A percentile compares a stretch with the other conserved stretches of the same genome.
Evolutionary conservation across 2,329 filamentous ascomycete genomes (phyloP).

Genomic region (Fusarium scirpi): DNA sequence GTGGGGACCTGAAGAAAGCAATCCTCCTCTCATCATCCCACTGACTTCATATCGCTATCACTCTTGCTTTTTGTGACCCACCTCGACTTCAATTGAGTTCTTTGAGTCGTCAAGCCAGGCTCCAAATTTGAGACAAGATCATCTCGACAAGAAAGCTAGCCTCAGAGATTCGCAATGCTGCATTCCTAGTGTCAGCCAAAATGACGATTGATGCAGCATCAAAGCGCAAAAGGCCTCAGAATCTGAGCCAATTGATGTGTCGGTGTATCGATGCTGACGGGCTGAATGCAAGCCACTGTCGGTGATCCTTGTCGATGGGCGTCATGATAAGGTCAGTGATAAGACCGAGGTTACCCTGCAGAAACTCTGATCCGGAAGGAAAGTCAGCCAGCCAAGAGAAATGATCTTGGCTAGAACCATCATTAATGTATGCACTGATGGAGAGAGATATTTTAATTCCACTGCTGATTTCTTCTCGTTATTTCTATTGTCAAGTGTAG

Average conservation of each 20-base stretch:
- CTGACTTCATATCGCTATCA: too few relatives aligned
- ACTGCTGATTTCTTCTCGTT: too few relatives aligned
- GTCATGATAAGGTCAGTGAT: neutral
- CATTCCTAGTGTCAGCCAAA: neutral
- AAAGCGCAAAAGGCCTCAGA: neutral
- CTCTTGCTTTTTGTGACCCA: neutral
- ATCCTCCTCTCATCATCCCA: too few relatives aligned
- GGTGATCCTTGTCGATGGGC: neutral
- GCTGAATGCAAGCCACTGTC: neutral
- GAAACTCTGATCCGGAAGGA: accelerated
- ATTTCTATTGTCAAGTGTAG: too few relatives aligned
- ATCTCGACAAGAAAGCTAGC: too few relatives aligned
- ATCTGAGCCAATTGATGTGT: neutral
- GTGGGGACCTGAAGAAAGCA: neutral
- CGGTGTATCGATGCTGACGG: neutral
- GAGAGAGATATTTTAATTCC: too few relatives aligned
- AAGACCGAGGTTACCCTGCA: neutral
- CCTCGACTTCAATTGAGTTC: accelerated
- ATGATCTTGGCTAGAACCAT: too few relatives aligned
- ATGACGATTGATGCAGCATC: neutral
- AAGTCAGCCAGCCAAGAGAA: neutral
- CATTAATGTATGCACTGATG: too few relatives aligned
- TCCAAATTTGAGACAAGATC: neutral
- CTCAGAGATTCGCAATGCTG: neutral
- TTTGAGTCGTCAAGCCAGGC: accelerated